Base-by-base conservation (phyloP, 202 grass and related monocot species). In the Digitaria exilis region DNA sequence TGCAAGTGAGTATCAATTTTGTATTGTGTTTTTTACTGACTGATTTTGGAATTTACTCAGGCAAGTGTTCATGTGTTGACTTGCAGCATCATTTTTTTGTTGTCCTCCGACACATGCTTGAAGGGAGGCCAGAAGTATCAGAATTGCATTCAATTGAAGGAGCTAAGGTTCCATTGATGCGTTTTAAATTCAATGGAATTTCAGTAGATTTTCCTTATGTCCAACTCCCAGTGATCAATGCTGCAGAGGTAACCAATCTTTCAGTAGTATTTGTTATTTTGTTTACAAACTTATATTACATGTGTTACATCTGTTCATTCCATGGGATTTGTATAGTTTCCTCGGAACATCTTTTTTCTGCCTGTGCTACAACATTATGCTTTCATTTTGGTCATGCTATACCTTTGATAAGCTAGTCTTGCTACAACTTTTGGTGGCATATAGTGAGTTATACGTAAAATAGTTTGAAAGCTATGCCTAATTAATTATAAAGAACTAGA, bases 151-250 rank as follows among this genome's bases (percentile, higher is more conserved):
- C 84, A 63, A 88, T 94, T 71, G 80, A 91, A 86, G 84, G 69
- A 77, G 92, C 92, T 67, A 94, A 89, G 83, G 92, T 94, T 85
- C 92, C 92, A 19, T 91, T 94, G 84, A 94, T 94, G 87, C 87
- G 87, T 76, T 94, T 94, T 77, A 91, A 94, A 86, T 87, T 94
- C 73, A 94, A 91, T 24, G 87, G 92, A 17, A 87, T 91, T 57
- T 91, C 73, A 76, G 69, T 94, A 73, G 92, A 94, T 81, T 83
- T 94, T 80, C 89, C 84, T 52, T 94, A 94, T 80, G 84, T 83
- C 30, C 86, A 84, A 48, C 73, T 94, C 44, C 89, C 84, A 72
- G 84, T 87, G 70, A 85, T 89, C 30, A 88, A 90, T 89, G 89
- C 87, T 83, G 78, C 92, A 77, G 84, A 94, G 73, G 89, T 81